phyloP scores from a whole-genome alignment of 495 filamentous ascomycete genomes.

The Penicillium samsonianum region DNA sequence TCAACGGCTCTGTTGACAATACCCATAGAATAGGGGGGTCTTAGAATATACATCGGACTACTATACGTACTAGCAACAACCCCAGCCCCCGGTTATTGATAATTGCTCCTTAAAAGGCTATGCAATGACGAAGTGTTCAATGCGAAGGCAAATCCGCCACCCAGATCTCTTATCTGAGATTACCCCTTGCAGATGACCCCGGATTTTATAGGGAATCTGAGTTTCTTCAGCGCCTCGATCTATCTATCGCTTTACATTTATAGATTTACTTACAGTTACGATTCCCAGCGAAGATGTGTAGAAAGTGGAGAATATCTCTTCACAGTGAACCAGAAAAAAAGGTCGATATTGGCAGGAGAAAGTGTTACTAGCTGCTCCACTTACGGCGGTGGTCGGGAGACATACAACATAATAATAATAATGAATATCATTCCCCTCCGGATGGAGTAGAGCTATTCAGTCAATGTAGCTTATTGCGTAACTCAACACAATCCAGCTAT shows the following conservation, averaged over 20 bases:
- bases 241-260: not conserved
- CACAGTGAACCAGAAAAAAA: conserved; percentile 13
- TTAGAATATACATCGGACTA: too few species aligned
- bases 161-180: conserved; percentile 18
- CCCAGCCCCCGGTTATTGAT: not conserved
- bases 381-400: not conserved
- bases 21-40: not conserved
- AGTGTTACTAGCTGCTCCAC: conserved; percentile 12
- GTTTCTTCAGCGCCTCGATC: conserved; percentile 3
- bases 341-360: conserved; percentile 9
- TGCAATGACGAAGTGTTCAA: not conserved
- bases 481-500: not conserved
- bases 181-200: conserved; percentile 36
- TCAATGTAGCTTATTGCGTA: not conserved
- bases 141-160: conserved; percentile 18
- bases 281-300: not conserved
- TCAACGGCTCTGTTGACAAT: not conserved
- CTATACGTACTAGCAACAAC: too few species aligned
- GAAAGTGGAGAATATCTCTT: not conserved
- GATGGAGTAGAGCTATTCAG: not conserved
- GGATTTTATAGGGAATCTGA: conserved; percentile 21
- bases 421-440: conserved; percentile 15
- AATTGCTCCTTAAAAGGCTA: not conserved
- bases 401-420: not conserved
- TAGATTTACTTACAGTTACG: not conserved